These are phyloP conservation scores for Trebouxia sp. DNA, from an alignment of 139 green algal genomes.

Conservation along the genomic window DNA sequence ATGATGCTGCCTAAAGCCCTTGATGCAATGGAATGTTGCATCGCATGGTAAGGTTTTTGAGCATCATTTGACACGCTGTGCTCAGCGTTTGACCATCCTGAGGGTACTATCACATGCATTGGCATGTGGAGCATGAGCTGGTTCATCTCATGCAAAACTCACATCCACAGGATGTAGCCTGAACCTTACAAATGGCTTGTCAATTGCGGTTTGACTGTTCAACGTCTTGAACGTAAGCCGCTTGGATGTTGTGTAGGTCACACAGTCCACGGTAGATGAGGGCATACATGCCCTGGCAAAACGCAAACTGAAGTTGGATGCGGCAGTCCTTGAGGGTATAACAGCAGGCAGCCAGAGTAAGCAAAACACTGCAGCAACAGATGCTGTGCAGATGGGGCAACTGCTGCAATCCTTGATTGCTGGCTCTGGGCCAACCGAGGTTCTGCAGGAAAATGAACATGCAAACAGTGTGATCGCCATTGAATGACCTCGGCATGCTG, in stretches of 20 bases:
- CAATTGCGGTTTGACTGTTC: too few relatives aligned
- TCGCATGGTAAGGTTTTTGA: too few relatives aligned
- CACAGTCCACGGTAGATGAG: slow-evolving; percentile 80
- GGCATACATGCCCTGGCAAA: slow-evolving; percentile 82
- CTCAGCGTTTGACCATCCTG: too few relatives aligned
- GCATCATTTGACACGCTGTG: too few relatives aligned
- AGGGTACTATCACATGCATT: too few relatives aligned
- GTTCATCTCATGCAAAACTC: too few relatives aligned
- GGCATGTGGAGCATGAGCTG: too few relatives aligned
- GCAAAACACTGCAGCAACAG: background rate
- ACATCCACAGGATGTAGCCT: too few relatives aligned
- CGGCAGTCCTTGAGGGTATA: slow-evolving; percentile 55
- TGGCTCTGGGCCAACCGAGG: slow-evolving; percentile 8
- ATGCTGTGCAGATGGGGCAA: slow-evolving; percentile 60
- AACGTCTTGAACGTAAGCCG: too few relatives aligned
- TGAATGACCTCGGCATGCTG: background rate
- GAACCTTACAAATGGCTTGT: too few relatives aligned
- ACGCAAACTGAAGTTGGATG: slow-evolving; percentile 85
- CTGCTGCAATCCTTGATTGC: slow-evolving; percentile 54
- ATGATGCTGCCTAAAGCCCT: too few relatives aligned
- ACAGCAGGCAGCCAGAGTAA: background rate
- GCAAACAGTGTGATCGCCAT: background rate
- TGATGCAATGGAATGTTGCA: too few relatives aligned
- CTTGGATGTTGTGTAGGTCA: slow-evolving; percentile 24
- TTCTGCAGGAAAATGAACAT: background rate